Evolutionary conservation across 2,329 filamentous ascomycete species (phyloP).

Genomic region (Colletotrichum shisoi): DNA sequence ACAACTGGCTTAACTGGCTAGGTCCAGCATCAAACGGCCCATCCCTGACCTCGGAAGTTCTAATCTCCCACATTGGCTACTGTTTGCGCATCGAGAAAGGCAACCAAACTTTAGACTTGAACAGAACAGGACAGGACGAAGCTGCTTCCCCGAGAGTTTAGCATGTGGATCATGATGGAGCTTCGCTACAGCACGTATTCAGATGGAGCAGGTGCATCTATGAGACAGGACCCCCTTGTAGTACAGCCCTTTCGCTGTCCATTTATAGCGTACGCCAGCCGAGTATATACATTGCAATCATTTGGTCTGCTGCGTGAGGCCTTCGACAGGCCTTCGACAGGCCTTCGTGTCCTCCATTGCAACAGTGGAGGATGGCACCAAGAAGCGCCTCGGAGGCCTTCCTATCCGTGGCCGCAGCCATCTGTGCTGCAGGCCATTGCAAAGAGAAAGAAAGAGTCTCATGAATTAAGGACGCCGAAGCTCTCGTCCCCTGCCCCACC

Average conservation of each 20-base stretch:
- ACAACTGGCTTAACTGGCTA: not conserved
- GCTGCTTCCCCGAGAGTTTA: not conserved
- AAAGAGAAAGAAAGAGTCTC: not conserved
- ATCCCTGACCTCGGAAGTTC: not conserved
- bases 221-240: conserved; percentile 2
- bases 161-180: conserved; percentile 7
- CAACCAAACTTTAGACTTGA: not conserved
- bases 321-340: not conserved
- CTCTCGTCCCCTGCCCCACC: not conserved
- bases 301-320: not conserved
- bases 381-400: not conserved
- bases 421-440: not conserved
- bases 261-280: not conserved
- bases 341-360: not conserved
- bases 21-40: not conserved
- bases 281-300: conserved; percentile 1
- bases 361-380: not conserved
- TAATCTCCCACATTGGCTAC: not conserved
- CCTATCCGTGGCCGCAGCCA: not conserved
- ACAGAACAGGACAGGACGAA: not conserved
- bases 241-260: not conserved
- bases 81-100: no score
- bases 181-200: conserved; percentile 8
- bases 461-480: not conserved
- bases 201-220: not conserved